Evolutionary conservation across 345 rosid genomes (phyloP), one percentile per base, ranked within the genome.

Genomic region (Erysimum cheiranthoides): DNA sequence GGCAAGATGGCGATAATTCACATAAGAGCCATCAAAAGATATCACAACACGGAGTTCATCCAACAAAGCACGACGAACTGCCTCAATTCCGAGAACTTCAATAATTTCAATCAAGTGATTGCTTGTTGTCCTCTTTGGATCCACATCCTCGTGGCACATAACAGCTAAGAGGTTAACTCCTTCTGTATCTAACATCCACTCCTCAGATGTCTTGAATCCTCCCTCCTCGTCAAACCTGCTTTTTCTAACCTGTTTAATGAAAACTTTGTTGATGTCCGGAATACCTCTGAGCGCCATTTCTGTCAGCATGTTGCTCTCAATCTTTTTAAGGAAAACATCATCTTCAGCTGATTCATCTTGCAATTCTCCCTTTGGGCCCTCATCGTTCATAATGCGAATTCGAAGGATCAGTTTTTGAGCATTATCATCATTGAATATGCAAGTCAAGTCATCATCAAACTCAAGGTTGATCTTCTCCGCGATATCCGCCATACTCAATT

Each of bases 121-220:
- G 87, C 99, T 94, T 13, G 91, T 92, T 61, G 99, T 94, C 82
- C 93, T 89, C 78, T 73, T 86, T 46, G 97, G 82, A 86, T 94
- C 96, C 71, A 92, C 99, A 78, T 90, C 95, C 61, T 92, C 97
- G 70, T 94, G 89, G 73, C 97, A 92, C 93, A 94, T 83, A 40
- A 94, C 99, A 77, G 97, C 97, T 60, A 94, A 81, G 61, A 94
- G 97, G 81, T 94, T 94, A 61, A 94, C 99, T 67, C 99, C 99
- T 82, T 94, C 99, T 1, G 99, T 94, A 73, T 94, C 99, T 65
- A 94, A 73, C 99, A 94, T 91, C 99, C 99, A 94, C 83, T 94
- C 99, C 80, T 88, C 97, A 11, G 78, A 72, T 0, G 96, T 84
- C 86, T 86, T 94, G 72, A 92, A 94, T 34, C 97, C 97, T 30